These are phyloP conservation scores for Populus davidiana DNA, from an alignment of 345 rosid species.

Conservation along the genomic window DNA sequence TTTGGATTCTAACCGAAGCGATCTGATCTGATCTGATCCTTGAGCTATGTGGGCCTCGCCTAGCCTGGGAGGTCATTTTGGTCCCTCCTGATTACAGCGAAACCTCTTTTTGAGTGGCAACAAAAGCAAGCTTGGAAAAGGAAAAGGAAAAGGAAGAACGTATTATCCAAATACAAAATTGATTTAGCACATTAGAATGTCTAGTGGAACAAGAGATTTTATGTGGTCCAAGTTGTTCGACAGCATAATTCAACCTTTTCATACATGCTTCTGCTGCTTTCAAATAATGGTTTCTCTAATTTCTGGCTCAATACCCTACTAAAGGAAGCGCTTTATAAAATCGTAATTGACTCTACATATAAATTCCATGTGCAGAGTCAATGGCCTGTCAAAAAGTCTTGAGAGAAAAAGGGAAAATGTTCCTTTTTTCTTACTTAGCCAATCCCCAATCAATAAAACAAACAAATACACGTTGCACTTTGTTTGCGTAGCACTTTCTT, in stretches of 20 bases:
- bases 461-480: no score
- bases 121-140: conserved; percentile 19
- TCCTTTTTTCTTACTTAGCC: no score
- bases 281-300: no score
- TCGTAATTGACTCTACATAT: not conserved
- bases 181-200: not conserved
- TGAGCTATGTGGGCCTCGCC: not conserved
- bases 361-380: not conserved
- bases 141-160: conserved; percentile 2
- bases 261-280: not conserved
- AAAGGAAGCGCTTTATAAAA: not conserved
- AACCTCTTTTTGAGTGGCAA: conserved; percentile 13
- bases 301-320: not conserved
- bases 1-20: conserved; percentile 37
- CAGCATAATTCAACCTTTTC: not conserved
- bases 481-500: no score
- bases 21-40: not conserved
- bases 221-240: not conserved
- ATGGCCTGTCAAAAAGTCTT: no score
- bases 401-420: no score
- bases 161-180: not conserved
- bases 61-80: conserved; percentile 7
- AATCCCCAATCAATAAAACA: no score
- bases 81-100: conserved; percentile 18
- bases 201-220: not conserved